Conservation (phyloP, 495 filamentous ascomycete genomes). For the Aspergillus carlsbadensis region DNA sequence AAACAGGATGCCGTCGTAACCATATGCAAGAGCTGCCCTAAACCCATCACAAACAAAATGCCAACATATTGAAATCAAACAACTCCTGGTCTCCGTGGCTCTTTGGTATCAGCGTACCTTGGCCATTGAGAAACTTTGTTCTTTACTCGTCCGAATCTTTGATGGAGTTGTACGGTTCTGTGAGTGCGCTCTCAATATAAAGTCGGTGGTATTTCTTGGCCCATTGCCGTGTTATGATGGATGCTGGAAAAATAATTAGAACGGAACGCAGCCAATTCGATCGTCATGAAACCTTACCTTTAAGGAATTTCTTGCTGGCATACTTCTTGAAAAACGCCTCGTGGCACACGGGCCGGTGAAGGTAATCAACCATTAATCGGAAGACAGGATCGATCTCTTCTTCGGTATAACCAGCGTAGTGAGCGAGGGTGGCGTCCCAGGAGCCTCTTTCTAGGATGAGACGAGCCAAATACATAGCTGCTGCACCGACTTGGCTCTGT, state of each 20-base stretch:
- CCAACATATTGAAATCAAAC: slow-evolving; percentile 43
- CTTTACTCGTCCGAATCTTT: slow-evolving; percentile 40
- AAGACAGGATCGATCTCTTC: slow-evolving; percentile 91
- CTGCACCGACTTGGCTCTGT: slow-evolving; percentile 86
- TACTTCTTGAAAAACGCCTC: slow-evolving; percentile 99
- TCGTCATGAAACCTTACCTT: slow-evolving; percentile 57
- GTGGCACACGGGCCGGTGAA: slow-evolving; percentile 81
- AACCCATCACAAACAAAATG: slow-evolving; percentile 45
- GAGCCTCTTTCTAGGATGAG: slow-evolving; percentile 82
- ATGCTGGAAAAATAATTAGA: slow-evolving; percentile 56
- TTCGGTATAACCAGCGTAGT: slow-evolving; percentile 92
- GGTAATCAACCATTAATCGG: slow-evolving; percentile 91
- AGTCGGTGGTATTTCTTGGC: slow-evolving; percentile 68
- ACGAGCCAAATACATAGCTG: slow-evolving; percentile 91
- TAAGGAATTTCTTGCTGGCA: slow-evolving; percentile 96
- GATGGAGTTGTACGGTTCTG: slow-evolving; percentile 38
- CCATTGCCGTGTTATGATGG: slow-evolving; percentile 88
- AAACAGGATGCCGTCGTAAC: slow-evolving; percentile 46
- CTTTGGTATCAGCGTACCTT: slow-evolving; percentile 18
- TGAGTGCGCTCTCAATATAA: slow-evolving; percentile 42
- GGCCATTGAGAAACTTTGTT: slow-evolving; percentile 26
- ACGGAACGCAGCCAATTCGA: neutral
- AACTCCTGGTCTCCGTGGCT: slow-evolving; percentile 27
- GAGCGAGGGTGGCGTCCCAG: slow-evolving; percentile 89
- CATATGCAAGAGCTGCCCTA: slow-evolving; percentile 45